Evolutionary conservation across 257 asterid species (phyloP), one percentile per base, ranked within the genome.

Genomic region (Fraxinus quadrangulata): DNA sequence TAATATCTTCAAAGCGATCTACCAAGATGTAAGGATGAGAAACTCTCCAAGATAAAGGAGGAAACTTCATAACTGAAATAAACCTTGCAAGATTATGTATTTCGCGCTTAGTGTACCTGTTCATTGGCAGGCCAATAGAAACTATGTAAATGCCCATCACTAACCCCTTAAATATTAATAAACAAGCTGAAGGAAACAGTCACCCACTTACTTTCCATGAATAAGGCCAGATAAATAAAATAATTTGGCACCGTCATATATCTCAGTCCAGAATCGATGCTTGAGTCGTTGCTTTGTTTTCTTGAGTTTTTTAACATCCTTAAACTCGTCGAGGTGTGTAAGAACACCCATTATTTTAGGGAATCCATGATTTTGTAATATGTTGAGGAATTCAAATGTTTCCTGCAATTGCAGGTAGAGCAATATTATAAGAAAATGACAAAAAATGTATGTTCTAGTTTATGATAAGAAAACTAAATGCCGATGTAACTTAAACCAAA

Each of bases 261-360:
- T 93, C 89, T 96, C 99, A 49, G 99, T 96, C 99, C 99, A 96
- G 84, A 96, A 96, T 28, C 99, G 96, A 84, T 96, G 99, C 88
- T 96, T 96, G 84, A 93, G 92, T 21, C 97, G 85, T 79, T 92
- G 97, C 85, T 96, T 96, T 78, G 99, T 92, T 86, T 96, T 93
- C 87, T 71, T 91, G 74, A 96, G 97, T 90, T 92, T 93, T 87
- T 96, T 93, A 66, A 87, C 97, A 83, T 96, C 99, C 90, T 92
- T 91, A 89, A 96, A 96, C 86, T 92, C 88, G 88, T 96, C 99
- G 75, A 96, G 85, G 84, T 96, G 98, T 77, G 99, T 93, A 73
- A 96, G 99, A 78, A 96, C 99, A 71, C 99, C 99, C 99, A 96
- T 96, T 66, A 96, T 96, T 88, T 86, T 93, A 66, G 99, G 98